Evolutionary conservation across 2,329 filamentous ascomycete species (phyloP).

Genomic region (Huntiella omanensis): DNA sequence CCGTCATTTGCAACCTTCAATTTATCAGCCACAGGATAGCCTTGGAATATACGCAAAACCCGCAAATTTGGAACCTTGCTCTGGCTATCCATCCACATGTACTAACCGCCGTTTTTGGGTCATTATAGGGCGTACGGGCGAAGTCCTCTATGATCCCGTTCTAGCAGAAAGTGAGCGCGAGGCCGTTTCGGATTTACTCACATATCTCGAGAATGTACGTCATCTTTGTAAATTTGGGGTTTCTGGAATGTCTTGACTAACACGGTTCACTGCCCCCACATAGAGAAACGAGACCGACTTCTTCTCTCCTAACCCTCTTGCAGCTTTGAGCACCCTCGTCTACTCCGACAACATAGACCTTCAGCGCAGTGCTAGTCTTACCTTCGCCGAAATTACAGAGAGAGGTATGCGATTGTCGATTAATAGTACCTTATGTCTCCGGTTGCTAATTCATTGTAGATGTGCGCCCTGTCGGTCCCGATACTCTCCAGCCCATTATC

Average conservation of each 20-base stretch:
- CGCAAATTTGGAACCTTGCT: no score
- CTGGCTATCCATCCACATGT: background rate
- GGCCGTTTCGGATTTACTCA: slow-evolving; percentile 83
- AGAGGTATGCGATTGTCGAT: slow-evolving; percentile 45
- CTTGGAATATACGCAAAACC: no score
- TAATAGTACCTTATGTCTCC: background rate
- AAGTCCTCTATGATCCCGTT: slow-evolving; percentile 69
- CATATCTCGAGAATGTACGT: slow-evolving; percentile 88
- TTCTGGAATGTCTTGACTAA: slow-evolving; percentile 16
- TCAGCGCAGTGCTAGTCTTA: slow-evolving; percentile 90
- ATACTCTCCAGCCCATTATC: slow-evolving; percentile 89
- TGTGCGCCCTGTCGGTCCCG: slow-evolving; percentile 85
- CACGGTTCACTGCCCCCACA: slow-evolving; percentile 2
- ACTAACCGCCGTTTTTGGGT: slow-evolving; percentile 15
- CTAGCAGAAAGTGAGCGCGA: slow-evolving; percentile 92
- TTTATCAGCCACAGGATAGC: no score
- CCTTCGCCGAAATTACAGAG: slow-evolving; percentile 97
- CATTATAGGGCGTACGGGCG: slow-evolving; percentile 50
- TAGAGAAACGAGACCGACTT: slow-evolving; percentile 95
- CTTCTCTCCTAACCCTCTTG: slow-evolving; percentile 87
- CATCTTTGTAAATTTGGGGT: background rate
- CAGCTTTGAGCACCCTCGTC: slow-evolving; percentile 83
- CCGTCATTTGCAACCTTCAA: no score
- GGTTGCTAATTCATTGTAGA: slow-evolving; percentile 34
- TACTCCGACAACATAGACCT: slow-evolving; percentile 98